Evolutionary conservation across 208 protist species (phyloP).

Genomic region (Trypanosoma mega): DNA sequence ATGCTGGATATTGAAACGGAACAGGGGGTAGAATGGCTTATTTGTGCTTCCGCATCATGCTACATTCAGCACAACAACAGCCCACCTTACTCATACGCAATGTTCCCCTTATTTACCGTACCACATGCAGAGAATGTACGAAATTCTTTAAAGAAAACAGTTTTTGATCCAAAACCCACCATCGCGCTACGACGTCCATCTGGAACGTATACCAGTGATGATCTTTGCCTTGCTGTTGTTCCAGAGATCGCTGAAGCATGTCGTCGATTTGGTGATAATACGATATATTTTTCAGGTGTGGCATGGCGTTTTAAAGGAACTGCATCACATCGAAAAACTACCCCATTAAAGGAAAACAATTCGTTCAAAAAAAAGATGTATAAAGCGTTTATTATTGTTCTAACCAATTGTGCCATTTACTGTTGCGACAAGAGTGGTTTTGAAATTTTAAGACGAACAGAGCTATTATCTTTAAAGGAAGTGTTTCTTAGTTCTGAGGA

Average conservation of each 20-base stretch:
- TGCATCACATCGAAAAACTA: neutral
- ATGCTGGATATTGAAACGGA: conserved; percentile 34
- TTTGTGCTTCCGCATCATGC: conserved; percentile 16
- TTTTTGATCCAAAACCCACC: conserved; percentile 53
- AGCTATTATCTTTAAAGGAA: conserved; percentile 41
- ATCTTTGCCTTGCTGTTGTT: conserved; percentile 43
- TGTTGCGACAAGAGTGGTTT: conserved; percentile 53
- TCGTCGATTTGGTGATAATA: conserved; percentile 71
- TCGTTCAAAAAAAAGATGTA: conserved; percentile 45
- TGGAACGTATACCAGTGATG: conserved; percentile 38
- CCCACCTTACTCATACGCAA: conserved; percentile 17
- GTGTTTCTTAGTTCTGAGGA: conserved; percentile 38
- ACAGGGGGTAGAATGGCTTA: conserved; percentile 13
- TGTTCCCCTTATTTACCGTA: conserved; percentile 38
- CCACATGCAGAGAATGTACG: conserved; percentile 45
- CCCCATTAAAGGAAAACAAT: conserved; percentile 25
- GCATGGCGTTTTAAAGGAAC: conserved; percentile 51
- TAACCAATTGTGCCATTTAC: conserved; percentile 75
- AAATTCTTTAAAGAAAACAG: conserved; percentile 34
- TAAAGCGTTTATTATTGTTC: conserved; percentile 53
- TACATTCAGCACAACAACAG: conserved; percentile 13
- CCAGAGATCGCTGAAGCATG: conserved; percentile 51
- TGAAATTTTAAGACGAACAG: conserved; percentile 50
- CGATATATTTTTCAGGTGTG: conserved; percentile 65
- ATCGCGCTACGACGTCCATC: conserved; percentile 48